These are phyloP conservation scores for Durotheca rogersii DNA, from an alignment of 495 filamentous ascomycete genomes.

Conservation along the genomic window DNA sequence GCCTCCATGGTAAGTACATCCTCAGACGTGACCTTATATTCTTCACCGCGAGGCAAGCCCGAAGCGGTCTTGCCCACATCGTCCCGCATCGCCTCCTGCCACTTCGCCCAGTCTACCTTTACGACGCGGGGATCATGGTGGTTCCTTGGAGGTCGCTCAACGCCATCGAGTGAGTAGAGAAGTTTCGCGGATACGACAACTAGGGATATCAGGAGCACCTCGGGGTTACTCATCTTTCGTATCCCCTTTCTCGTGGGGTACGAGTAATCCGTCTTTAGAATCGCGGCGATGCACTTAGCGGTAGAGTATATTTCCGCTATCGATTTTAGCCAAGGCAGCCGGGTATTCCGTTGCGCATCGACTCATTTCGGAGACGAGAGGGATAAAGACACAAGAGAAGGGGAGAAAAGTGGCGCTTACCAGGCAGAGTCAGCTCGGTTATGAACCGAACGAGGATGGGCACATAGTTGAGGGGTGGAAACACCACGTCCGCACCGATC, in stretches of 20 bases:
- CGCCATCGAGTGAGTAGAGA: slow-evolving; percentile 70
- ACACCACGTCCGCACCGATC: slow-evolving; percentile 63
- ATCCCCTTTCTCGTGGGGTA: slow-evolving; percentile 48
- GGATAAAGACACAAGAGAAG: too few species aligned
- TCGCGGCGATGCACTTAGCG: slow-evolving; percentile 56
- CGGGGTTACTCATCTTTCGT: slow-evolving; percentile 58
- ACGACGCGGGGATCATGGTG: slow-evolving; percentile 60
- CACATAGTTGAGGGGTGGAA: slow-evolving; percentile 71
- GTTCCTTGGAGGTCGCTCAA: slow-evolving; percentile 56
- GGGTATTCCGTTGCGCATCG: not conserved
- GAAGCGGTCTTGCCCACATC: slow-evolving; percentile 14
- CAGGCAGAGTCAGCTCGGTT: slow-evolving; percentile 71
- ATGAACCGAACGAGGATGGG: slow-evolving; percentile 69
- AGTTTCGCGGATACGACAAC: slow-evolving; percentile 80
- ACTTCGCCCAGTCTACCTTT: slow-evolving; percentile 69
- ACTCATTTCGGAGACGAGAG: too few species aligned
- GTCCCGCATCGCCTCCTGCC: slow-evolving; percentile 57
- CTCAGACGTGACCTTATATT: slow-evolving; percentile 57
- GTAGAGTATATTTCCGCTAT: slow-evolving; percentile 68
- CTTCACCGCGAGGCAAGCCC: slow-evolving; percentile 24
- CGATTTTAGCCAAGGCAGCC: slow-evolving; percentile 16
- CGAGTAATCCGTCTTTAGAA: slow-evolving; percentile 58
- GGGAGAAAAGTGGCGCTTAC: slow-evolving; percentile 57
- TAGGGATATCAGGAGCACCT: slow-evolving; percentile 67
- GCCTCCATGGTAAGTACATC: slow-evolving; percentile 70